Evolutionary conservation across 345 rosid species (phyloP).

Genomic region (Litchi chinensis): DNA sequence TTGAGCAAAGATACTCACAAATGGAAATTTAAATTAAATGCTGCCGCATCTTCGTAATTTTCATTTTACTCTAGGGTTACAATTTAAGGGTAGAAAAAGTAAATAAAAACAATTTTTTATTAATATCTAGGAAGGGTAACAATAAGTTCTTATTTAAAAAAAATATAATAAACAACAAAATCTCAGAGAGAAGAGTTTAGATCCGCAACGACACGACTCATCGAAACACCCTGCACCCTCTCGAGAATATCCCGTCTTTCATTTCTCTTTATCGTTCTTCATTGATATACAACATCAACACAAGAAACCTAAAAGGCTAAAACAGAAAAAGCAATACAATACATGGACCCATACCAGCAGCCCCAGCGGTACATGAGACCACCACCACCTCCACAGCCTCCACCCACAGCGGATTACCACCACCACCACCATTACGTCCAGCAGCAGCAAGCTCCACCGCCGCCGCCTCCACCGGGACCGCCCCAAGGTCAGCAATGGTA

Average conservation of each 20-base stretch:
- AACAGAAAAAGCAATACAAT: neutral
- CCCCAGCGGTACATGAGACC: conserved; percentile 53
- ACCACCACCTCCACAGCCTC: conserved; percentile 42
- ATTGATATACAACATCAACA: too few relatives aligned
- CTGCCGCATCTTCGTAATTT: too few relatives aligned
- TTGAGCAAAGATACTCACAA: neutral
- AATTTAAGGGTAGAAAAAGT: too few relatives aligned
- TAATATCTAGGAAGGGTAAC: too few relatives aligned
- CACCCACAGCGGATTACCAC: conserved; percentile 48
- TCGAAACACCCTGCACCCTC: neutral
- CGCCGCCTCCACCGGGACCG: conserved; percentile 38
- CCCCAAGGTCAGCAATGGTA: conserved; percentile 52
- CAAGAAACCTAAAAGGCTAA: conserved; percentile 10
- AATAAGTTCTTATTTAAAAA: too few relatives aligned
- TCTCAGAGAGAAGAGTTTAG: neutral
- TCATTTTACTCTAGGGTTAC: too few relatives aligned
- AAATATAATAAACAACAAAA: too few relatives aligned
- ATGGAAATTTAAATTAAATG: neutral
- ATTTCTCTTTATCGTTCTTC: neutral
- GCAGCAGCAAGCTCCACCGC: conserved; percentile 20
- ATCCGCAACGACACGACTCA: neutral
- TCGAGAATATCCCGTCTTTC: neutral
- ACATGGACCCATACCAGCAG: conserved; percentile 64
- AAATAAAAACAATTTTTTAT: too few relatives aligned
- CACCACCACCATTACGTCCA: conserved; percentile 24